Evolutionary conservation across 805 yeast species (phyloP), one percentile per base, ranked within the genome.

Genomic region (Wickerhamomyces hampshirensis): DNA sequence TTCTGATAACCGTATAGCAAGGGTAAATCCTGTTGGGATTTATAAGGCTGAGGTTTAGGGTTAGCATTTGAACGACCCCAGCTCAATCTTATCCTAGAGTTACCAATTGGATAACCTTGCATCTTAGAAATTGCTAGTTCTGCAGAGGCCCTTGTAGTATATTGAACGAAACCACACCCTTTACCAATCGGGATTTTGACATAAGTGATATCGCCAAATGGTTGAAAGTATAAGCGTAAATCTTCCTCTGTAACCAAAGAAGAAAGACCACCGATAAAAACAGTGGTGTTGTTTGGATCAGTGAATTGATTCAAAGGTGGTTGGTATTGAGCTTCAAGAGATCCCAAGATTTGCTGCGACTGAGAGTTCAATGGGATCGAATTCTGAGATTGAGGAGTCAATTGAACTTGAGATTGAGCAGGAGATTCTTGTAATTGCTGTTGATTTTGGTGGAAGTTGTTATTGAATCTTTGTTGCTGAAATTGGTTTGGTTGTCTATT

Each of bases 51-150:
- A 9, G 43, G 42, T 19, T 44, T 42, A 13, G 48, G 50, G 23
- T 45, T 43, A 10, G 51, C 39, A 26, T 47, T 51, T 4, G 84
- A 75, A 47, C 87, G 72, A 21, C 96, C 96, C 96, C 96, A 88
- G 35, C 91, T 80, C 39, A 88, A 70, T 49, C 95, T 69, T 33
- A 88, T 79, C 43, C 91, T 71, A 39, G 85, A 80, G 39, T 85
- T 88, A 34, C 89, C 91, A 48, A 88, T 80, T 26, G 87, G 86
- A 55, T 78, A 85, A 8, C 95, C 95, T 61, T 88, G 95, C 94
- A 88, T 83, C 44, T 80, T 83, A 24, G 75, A 68, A 43, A 88
- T 84, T 9, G 96, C 95, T 37, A 71, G 71, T 60, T 89, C 96
- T 2, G 96, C 96, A 47, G 85, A 78, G 30, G 77, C 76, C 39